Evolutionary conservation across 208 protist species (phyloP).

Genomic region (Acanthamoeba sp.): DNA sequence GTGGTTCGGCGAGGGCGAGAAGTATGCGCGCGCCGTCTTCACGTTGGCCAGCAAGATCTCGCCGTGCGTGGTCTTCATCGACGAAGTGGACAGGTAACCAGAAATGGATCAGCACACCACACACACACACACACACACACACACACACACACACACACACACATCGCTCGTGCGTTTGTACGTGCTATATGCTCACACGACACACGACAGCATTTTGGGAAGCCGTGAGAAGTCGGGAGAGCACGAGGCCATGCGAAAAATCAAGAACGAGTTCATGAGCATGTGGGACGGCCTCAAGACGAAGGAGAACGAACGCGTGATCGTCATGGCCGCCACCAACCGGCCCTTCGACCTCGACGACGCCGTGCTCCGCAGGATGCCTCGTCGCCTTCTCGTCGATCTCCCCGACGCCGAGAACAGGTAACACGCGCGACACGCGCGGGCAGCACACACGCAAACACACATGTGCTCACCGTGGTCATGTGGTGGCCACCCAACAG

Average conservation of each 20-base stretch:
- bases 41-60: slow-evolving; percentile 88
- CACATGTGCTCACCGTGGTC: neutral
- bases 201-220: slow-evolving; percentile 82
- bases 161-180: neutral
- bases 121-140: neutral
- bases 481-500: neutral
- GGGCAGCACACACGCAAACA: neutral
- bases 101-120: neutral
- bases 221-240: slow-evolving; percentile 82
- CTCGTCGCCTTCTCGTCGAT: slow-evolving; percentile 85
- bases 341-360: slow-evolving; percentile 89
- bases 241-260: slow-evolving; percentile 90
- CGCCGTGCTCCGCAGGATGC: slow-evolving; percentile 87
- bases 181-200: too few species aligned
- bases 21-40: slow-evolving; percentile 87
- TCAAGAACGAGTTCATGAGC: slow-evolving; percentile 90
- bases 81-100: slow-evolving; percentile 86
- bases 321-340: slow-evolving; percentile 90
- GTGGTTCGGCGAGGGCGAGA: slow-evolving; percentile 90
- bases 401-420: slow-evolving; percentile 84
- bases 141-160: slow-evolving; percentile 10
- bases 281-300: slow-evolving; percentile 88
- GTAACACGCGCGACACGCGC: slow-evolving; percentile 2
- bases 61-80: slow-evolving; percentile 89
- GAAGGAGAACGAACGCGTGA: slow-evolving; percentile 84